Base-by-base conservation (phyloP, 345 rosid genomes). In the Dimocarpus longan region DNA sequence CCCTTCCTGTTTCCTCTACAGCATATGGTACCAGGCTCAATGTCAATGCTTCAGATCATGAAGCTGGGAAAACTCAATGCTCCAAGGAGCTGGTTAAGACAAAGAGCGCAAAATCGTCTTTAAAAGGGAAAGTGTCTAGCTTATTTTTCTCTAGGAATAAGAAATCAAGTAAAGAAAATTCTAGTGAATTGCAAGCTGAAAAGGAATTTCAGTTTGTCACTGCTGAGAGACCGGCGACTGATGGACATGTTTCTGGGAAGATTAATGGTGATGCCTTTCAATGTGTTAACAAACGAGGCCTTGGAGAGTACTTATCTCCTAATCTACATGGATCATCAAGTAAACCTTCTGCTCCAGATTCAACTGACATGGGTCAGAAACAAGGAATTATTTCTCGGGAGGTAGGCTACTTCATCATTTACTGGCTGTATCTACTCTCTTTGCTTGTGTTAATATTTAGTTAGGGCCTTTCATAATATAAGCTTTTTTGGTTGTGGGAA, bases 141-240 rank as follows among this genome's bases (percentile, higher is more conserved):
- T 85, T 97, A 80, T 92, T 97, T 84, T 94, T 92, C 86, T 92
- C 91, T 7, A 89, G 81, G 80, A 91, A 75, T 78, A 94, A 90
- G 88, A 94, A 87, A 85, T 44, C 88, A 46, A 89, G 62, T 81
- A 87, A 89, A 87, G 97, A 88, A 75, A 89, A 87, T 75, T 74
- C 77, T 39, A 66, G 63, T 50, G 86, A 73, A 67, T 79, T 84
- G 81, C 90, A 80, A 77, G 71, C 78, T 3, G 76, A 62, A 65
- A 86, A 84, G 68, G 87, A 84, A 68, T 80, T 80, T 71, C 85
- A 73, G 50, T 78, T 83, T 81, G 74, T 73, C 59, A 43, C 79
- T 75, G 77, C 79, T 63, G 90, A 82, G 71, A 57, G 83, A 46
- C 79, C 84, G 46, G 76, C 80, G 32, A 83, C 89, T 60, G 84